Conservation (phyloP, 2,329 filamentous ascomycete genomes). For the Aspergillus fumigatus region DNA sequence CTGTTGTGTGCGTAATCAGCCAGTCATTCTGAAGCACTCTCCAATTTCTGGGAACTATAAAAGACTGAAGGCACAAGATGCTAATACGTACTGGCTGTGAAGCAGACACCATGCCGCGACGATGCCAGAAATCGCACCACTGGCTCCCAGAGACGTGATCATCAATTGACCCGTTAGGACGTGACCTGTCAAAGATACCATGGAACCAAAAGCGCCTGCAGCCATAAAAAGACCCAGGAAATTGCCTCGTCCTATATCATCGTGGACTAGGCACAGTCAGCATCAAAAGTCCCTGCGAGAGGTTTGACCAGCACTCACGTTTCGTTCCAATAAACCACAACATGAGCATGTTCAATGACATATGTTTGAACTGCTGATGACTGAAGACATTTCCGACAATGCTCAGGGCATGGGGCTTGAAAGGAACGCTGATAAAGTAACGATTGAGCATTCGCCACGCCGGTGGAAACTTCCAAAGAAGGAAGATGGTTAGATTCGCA, state of each 20-base stretch:
- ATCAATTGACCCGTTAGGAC: conserved; percentile 42
- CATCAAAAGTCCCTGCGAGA: not conserved
- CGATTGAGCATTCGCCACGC: conserved; percentile 54
- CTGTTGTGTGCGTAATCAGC: conserved; percentile 17
- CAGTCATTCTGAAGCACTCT: not conserved
- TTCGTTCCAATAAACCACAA: conserved; percentile 52
- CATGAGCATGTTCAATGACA: conserved; percentile 51
- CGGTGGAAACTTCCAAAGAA: conserved; percentile 50
- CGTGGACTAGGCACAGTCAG: conserved; percentile 40
- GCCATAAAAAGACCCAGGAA: conserved; percentile 52
- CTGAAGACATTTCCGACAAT: conserved; percentile 54
- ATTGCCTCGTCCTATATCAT: conserved; percentile 53
- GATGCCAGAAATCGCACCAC: conserved; percentile 47
- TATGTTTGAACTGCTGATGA: conserved; percentile 51
- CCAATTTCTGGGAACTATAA: not conserved
- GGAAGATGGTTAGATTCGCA: conserved; percentile 47
- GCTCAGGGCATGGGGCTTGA: conserved; percentile 50
- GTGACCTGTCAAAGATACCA: conserved; percentile 42
- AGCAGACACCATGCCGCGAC: conserved; percentile 48
- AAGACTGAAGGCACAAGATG: not conserved
- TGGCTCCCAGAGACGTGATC: conserved; percentile 48
- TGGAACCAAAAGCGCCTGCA: conserved; percentile 44
- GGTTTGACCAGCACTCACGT: conserved; percentile 27
- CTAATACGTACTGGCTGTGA: conserved; percentile 37
- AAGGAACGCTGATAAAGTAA: conserved; percentile 51